These are phyloP conservation scores for Obba rivulosa DNA, from an alignment of 768 basidiomycete genomes.

Conservation along the genomic window DNA sequence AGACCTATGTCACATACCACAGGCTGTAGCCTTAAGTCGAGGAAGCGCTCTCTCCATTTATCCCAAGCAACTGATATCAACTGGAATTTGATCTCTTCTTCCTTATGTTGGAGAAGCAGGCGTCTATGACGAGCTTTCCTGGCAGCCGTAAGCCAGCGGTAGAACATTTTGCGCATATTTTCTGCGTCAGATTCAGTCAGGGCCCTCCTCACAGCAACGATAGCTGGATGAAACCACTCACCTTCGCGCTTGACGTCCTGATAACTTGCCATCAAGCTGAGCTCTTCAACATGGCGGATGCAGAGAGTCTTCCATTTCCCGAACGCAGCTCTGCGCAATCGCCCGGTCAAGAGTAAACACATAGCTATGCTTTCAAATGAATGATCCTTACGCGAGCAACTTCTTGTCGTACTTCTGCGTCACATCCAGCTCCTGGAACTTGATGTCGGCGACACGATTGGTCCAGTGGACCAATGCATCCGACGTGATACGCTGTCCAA, in stretches of 20 bases:
- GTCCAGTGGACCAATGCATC: slow-evolving; percentile 57
- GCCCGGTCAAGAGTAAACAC: not conserved
- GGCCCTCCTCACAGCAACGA: too few species aligned
- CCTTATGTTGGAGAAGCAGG: slow-evolving; percentile 50
- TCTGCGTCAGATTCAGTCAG: slow-evolving; percentile 39
- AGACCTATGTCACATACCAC: slow-evolving; percentile 35
- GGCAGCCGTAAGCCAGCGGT: slow-evolving; percentile 61
- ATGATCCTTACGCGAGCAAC: slow-evolving; percentile 30
- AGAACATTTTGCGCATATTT: slow-evolving; percentile 58
- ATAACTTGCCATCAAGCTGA: slow-evolving; percentile 81
- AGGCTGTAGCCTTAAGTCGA: slow-evolving; percentile 58
- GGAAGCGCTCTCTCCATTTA: slow-evolving; percentile 72
- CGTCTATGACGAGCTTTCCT: slow-evolving; percentile 60
- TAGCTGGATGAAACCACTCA: slow-evolving; percentile 18
- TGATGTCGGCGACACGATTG: slow-evolving; percentile 66
- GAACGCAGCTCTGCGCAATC: slow-evolving; percentile 44
- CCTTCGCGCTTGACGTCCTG: slow-evolving; percentile 78
- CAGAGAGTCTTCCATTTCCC: slow-evolving; percentile 64
- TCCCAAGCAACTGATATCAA: slow-evolving; percentile 62
- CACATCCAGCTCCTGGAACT: slow-evolving; percentile 66
- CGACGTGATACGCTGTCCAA: slow-evolving; percentile 45
- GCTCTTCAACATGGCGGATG: slow-evolving; percentile 60
- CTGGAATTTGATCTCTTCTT: slow-evolving; percentile 53
- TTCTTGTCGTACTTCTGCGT: slow-evolving; percentile 39
- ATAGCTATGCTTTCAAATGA: not conserved